These are phyloP conservation scores for Licmophora abbreviata DNA, from an alignment of 108 stramenopile genomes.

Conservation along the genomic window DNA sequence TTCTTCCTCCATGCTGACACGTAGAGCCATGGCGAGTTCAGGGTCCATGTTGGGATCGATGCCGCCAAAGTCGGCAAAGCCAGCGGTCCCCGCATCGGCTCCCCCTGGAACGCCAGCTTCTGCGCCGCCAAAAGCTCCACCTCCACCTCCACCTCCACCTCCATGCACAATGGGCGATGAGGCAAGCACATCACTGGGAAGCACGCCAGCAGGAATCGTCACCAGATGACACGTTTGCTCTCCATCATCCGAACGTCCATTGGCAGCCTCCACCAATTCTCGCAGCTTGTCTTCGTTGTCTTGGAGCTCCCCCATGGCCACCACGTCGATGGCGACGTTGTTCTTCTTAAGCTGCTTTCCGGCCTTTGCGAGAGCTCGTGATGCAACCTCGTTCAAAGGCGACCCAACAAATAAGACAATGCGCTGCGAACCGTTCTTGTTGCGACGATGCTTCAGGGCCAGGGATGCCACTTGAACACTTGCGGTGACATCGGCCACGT, in stretches of 20 bases:
- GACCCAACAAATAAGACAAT: conserved; percentile 91
- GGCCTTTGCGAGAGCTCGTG: conserved; percentile 56
- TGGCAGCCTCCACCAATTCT: conserved; percentile 91
- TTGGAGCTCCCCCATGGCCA: conserved; percentile 89
- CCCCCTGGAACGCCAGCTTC: conserved; percentile 31
- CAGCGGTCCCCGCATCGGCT: conserved; percentile 54
- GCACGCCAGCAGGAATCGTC: conserved; percentile 89
- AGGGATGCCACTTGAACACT: conserved; percentile 90
- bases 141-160: conserved; percentile 44
- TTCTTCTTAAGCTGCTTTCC: conserved; percentile 91
- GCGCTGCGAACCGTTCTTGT: conserved; percentile 96
- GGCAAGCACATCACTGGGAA: conserved; percentile 91
- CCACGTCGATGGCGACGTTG: conserved; percentile 93
- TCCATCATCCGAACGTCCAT: conserved; percentile 61
- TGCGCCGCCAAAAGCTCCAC: conserved; percentile 24
- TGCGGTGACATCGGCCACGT: conserved; percentile 58
- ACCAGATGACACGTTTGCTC: conserved; percentile 87
- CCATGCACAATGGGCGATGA: conserved; percentile 77
- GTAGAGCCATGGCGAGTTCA: conserved; percentile 96
- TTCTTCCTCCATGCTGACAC: conserved; percentile 97
- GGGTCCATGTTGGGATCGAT: conserved; percentile 98
- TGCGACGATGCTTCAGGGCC: conserved; percentile 94
- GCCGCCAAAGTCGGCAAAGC: conserved; percentile 86
- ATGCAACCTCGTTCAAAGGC: conserved; percentile 51
- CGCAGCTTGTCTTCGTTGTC: conserved; percentile 82